Base-by-base conservation (phyloP, 352 stramenopile genomes). In the Globisporangium spiculum region DNA sequence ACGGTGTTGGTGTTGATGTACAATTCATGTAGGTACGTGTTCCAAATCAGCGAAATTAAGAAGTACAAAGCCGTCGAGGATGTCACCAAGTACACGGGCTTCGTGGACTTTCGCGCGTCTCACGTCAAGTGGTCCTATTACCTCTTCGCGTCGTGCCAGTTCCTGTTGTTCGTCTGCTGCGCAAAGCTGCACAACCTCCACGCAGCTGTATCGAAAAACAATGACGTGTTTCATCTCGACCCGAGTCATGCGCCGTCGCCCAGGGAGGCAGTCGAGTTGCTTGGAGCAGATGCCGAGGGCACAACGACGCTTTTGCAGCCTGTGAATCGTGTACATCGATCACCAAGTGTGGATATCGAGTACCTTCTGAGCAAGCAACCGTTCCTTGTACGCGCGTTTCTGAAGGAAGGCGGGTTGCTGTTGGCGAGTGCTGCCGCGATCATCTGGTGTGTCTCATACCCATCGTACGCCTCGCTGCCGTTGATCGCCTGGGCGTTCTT, bases 381-480 rank as follows among this genome's bases (percentile, higher is more conserved):
- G 2, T 83, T 94, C 60, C 64, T 80, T 0, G 78, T 87, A 7
- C 79, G 84, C 26, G 74, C 89, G 3, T 93, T 96, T 65, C 68
- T 90, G 0, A 73, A 81, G 12, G 86, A 94, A 41, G 86, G 86
- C 50, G 84, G 86, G 1, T 71, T 89, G 22, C 60, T 96, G 20
- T 67, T 93, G 1, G 85, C 81, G 18, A 90, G 85, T 65, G 81
- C 76, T 48, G 85, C 78, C 20, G 81, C 83, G 1, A 91, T 91
- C 50, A 74, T 83, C 14, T 93, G 85, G 85, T 90, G 83, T 65
- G 85, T 93, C 0, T 93, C 85, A 41, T 96, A 96, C 56, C 88
- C 88, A 54, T 94, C 88, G 41, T 96, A 96, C 55, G 66, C 76
- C 26, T 92, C 80, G 22, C 71, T 86, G 5, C 76, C 80, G 10